Conservation (phyloP, 1,284 basidiomycete species). For the Schizophyllum commune region DNA sequence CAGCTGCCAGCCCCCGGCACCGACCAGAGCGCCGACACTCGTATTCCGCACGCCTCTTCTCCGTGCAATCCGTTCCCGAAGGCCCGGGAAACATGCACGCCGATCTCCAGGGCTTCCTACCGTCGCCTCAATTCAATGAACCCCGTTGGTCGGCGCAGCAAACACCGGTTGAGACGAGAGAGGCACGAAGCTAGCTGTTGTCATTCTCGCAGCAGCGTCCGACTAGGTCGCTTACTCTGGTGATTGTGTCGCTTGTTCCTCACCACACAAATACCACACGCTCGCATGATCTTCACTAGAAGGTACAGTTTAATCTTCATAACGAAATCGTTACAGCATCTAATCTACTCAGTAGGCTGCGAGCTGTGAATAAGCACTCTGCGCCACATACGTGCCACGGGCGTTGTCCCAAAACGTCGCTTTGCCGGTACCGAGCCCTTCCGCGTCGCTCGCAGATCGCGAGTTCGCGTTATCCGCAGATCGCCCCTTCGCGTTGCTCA, state of each 20-base stretch:
- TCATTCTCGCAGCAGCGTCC: not conserved
- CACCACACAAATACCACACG: too few relatives aligned
- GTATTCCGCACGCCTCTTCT: not conserved
- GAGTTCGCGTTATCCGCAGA: too few relatives aligned
- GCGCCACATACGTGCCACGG: not conserved
- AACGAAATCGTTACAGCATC: not conserved
- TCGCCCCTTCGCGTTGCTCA: too few relatives aligned
- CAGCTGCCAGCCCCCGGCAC: too few relatives aligned
- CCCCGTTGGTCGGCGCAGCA: not conserved
- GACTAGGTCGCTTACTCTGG: too few relatives aligned
- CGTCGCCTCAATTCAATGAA: not conserved
- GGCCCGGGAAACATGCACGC: not conserved
- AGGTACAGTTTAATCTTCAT: not conserved
- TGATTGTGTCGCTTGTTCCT: too few relatives aligned
- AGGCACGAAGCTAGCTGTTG: not conserved
- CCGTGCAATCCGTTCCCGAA: not conserved
- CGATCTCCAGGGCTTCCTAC: not conserved
- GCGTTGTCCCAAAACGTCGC: too few relatives aligned
- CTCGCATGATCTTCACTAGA: not conserved
- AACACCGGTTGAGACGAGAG: not conserved
- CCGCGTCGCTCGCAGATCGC: too few relatives aligned
- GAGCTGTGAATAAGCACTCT: not conserved
- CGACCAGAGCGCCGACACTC: not conserved
- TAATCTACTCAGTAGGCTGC: not conserved
- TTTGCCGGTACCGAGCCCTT: too few relatives aligned